Evolutionary conservation across 306 rosid species (phyloP).

Genomic region (Pachyrhizus erosus): DNA sequence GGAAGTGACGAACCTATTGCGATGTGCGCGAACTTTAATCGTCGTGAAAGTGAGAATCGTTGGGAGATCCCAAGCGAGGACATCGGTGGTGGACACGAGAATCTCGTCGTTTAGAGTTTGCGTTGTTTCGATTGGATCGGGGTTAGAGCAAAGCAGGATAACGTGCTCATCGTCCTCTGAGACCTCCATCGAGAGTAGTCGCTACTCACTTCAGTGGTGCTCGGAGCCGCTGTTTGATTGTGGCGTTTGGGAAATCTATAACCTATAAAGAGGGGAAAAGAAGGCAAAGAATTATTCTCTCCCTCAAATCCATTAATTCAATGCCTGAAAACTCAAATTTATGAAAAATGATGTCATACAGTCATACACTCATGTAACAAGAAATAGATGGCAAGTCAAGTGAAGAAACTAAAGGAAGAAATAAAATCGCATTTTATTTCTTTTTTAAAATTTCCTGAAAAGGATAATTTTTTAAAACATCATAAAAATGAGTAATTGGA

Average conservation of each 20-base stretch:
- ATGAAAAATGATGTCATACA: too few species aligned
- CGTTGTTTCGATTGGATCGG: conserved; percentile 36
- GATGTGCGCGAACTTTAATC: conserved; percentile 58
- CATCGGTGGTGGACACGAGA: conserved; percentile 49
- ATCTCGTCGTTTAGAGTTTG: conserved; percentile 32
- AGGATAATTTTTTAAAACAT: too few species aligned
- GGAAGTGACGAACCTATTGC: conserved; percentile 49
- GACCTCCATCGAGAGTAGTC: conserved; percentile 50
- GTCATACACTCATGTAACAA: not conserved
- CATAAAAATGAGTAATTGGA: too few species aligned
- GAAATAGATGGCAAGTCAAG: not conserved
- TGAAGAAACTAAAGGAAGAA: not conserved
- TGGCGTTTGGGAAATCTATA: too few species aligned
- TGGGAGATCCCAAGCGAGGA: conserved; percentile 58
- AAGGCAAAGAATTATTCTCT: too few species aligned
- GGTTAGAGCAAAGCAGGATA: conserved; percentile 52
- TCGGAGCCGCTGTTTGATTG: not conserved
- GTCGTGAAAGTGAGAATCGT: conserved; percentile 49
- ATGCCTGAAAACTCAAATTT: not conserved
- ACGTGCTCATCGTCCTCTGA: conserved; percentile 55
- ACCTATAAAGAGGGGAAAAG: too few species aligned
- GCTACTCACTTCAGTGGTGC: not conserved
- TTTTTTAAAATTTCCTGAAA: too few species aligned
- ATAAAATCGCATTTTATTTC: too few species aligned
- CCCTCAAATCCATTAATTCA: too few species aligned